Evolutionary conservation across 208 protist species (phyloP).

Genomic region (Acanthamoeba healyi): DNA sequence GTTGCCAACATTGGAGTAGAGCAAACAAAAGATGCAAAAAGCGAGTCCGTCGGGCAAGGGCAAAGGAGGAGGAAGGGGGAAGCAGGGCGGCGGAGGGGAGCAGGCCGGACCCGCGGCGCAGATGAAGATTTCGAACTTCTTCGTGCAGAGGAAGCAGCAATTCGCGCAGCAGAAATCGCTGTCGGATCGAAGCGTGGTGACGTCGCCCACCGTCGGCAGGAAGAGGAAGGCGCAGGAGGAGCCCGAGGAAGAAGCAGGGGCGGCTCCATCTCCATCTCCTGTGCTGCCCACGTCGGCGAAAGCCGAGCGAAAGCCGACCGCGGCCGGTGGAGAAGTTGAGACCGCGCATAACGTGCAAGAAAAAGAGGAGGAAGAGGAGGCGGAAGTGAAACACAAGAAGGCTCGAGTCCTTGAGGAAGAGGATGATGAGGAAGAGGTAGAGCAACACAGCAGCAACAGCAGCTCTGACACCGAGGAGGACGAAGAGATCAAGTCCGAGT

Average conservation of each 20-base stretch:
- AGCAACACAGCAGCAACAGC: no score
- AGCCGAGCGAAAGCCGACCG: not conserved
- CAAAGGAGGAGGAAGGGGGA: not conserved
- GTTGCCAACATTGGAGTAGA: no score
- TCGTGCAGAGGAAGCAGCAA: slow-evolving; percentile 12
- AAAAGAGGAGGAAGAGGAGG: not conserved
- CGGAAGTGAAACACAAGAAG: not conserved
- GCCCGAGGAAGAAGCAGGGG: not conserved
- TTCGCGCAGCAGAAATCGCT: slow-evolving; percentile 33
- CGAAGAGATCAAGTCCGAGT: slow-evolving; percentile 33
- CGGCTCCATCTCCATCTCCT: not conserved
- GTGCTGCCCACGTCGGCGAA: not conserved
- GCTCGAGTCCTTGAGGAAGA: not conserved
- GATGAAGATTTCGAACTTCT: slow-evolving; percentile 38
- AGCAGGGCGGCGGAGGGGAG: not conserved
- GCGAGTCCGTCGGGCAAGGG: not conserved
- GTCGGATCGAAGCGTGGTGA: not conserved
- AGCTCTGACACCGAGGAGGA: slow-evolving; percentile 32
- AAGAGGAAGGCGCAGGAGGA: slow-evolving; percentile 2
- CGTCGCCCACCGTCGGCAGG: not conserved
- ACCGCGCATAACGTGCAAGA: not conserved
- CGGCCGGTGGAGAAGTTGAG: not conserved
- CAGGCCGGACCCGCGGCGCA: not conserved
- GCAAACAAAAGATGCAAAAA: not conserved
- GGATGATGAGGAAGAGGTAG: not conserved